Evolutionary conservation across 176 grass and related monocot species (phyloP).

Genomic region (Avena insularis): DNA sequence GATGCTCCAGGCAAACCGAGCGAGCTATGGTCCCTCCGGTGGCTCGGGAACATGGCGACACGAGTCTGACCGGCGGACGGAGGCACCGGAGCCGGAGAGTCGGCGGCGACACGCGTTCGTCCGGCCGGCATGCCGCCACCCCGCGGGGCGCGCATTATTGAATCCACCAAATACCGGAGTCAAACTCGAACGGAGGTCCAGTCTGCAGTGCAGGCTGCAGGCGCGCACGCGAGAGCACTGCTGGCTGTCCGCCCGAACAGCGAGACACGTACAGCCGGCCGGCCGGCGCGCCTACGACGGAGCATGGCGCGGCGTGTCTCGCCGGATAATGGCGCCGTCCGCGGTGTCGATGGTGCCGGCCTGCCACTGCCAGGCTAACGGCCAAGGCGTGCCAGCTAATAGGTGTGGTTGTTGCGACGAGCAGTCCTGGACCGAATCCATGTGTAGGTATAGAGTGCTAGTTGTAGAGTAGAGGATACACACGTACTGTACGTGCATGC

Average conservation of each 20-base stretch:
- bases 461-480: too few species aligned
- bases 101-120: background rate
- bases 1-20: background rate
- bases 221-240: too few species aligned
- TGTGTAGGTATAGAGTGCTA: too few species aligned
- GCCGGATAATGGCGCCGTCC: conserved; percentile 11
- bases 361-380: too few species aligned
- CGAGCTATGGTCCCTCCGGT: background rate
- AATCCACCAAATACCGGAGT: conserved; percentile 1
- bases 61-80: background rate
- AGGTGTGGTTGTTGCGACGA: too few species aligned
- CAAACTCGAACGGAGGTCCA: conserved; percentile 3
- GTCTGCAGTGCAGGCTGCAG: background rate
- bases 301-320: background rate
- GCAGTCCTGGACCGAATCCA: too few species aligned
- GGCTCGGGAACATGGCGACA: background rate
- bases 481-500: too few species aligned
- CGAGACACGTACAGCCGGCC: background rate
- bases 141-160: background rate
- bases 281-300: too few species aligned
- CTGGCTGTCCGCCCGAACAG: background rate
- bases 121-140: background rate
- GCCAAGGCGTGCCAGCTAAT: too few species aligned
- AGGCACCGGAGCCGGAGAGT: background rate
- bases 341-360: background rate